These are phyloP conservation scores for Microbotryomycetes sp. DNA, from an alignment of 1,284 basidiomycete species.

Conservation along the genomic window DNA sequence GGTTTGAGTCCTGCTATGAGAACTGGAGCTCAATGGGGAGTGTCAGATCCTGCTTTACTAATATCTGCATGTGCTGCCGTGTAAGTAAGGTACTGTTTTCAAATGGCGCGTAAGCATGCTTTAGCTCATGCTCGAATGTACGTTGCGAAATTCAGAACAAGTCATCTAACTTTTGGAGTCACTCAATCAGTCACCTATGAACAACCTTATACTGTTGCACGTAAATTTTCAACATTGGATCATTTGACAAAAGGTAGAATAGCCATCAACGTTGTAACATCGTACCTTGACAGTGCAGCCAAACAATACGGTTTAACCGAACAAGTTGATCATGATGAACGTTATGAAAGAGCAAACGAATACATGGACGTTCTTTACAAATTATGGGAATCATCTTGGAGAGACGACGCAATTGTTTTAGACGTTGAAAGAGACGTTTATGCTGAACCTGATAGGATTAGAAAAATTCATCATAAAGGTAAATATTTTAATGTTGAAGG, in stretches of 20 bases:
- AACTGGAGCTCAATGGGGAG: conserved; percentile 36
- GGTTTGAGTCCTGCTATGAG: conserved; percentile 19
- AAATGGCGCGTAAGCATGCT: not conserved
- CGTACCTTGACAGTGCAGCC: conserved; percentile 42
- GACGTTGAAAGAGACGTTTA: conserved; percentile 36
- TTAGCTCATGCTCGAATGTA: not conserved
- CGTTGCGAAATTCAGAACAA: not conserved
- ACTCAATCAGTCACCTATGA: conserved; percentile 32
- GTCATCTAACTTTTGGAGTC: conserved; percentile 22
- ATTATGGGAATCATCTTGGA: conserved; percentile 44
- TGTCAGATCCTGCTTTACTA: conserved; percentile 10
- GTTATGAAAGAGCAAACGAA: conserved; percentile 23
- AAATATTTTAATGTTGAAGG: conserved; percentile 41
- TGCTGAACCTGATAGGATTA: conserved; percentile 38
- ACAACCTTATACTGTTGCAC: conserved; percentile 41
- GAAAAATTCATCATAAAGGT: conserved; percentile 41
- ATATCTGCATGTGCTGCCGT: not conserved
- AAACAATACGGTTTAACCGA: conserved; percentile 36
- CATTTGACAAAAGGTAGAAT: conserved; percentile 44
- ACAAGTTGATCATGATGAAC: conserved; percentile 34
- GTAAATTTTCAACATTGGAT: conserved; percentile 42
- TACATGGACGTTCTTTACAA: conserved; percentile 41
- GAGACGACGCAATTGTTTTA: conserved; percentile 40
- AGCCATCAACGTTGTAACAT: conserved; percentile 43
- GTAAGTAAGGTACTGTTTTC: not conserved